A percentile compares a stretch with the other conserved stretches of the same genome.
Evolutionary conservation across 257 asterid species (phyloP).

Genomic region (Paraleonurus japonicus): DNA sequence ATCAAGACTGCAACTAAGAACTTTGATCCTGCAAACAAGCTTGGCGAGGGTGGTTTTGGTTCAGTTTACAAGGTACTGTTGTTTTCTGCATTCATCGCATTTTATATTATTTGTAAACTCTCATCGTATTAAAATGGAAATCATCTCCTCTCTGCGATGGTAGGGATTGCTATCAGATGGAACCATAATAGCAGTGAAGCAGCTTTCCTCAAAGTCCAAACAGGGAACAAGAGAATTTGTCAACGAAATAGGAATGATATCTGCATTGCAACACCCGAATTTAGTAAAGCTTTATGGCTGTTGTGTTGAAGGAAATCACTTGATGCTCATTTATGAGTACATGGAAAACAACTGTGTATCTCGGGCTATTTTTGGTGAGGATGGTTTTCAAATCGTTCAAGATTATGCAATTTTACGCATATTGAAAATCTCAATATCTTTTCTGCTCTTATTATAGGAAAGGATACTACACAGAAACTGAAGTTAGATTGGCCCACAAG

Average conservation of each 20-base stretch:
- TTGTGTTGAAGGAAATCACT: conserved; percentile 82
- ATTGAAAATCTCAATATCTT: background rate
- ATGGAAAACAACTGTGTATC: conserved; percentile 84
- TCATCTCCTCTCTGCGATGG: background rate
- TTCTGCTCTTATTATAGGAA: conserved; percentile 41
- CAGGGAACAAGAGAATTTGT: conserved; percentile 91
- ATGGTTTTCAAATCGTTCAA: conserved; percentile 1
- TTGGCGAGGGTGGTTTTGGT: conserved; percentile 97
- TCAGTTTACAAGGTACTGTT: conserved; percentile 74
- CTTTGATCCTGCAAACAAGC: conserved; percentile 77
- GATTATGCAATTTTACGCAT: background rate
- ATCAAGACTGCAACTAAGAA: conserved; percentile 81
- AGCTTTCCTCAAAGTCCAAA: conserved; percentile 84
- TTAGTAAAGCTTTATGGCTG: conserved; percentile 90
- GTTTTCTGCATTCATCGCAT: background rate
- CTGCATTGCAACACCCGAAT: conserved; percentile 78
- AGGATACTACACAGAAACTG: conserved; percentile 36
- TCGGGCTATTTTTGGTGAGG: conserved; percentile 78
- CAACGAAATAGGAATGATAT: conserved; percentile 86
- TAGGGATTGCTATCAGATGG: conserved; percentile 85
- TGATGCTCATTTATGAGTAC: conserved; percentile 76
- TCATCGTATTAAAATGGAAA: conserved; percentile 1
- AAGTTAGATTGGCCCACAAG: conserved; percentile 85
- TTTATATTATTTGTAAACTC: background rate
- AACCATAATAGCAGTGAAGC: conserved; percentile 85